These are phyloP conservation scores for Circinella umbellata DNA, from an alignment of 371 early-diverging fungal genomes.

Conservation along the genomic window DNA sequence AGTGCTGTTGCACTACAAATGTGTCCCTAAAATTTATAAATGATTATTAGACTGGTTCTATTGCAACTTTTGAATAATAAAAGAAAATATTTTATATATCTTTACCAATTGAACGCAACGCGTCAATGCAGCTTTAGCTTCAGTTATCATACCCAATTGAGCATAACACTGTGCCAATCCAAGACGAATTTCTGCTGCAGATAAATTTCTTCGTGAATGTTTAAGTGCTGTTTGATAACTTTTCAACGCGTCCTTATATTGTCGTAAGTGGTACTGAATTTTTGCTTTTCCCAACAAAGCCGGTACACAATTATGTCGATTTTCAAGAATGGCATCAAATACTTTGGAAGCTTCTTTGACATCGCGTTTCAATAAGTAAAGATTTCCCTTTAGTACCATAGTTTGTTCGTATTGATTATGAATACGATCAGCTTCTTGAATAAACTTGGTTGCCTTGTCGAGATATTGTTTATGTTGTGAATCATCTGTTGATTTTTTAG, in stretches of 20 bases:
- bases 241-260: constrained; percentile 67
- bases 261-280: constrained; percentile 59
- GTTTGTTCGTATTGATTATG: constrained; percentile 72
- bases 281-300: constrained; percentile 81
- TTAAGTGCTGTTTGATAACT: constrained; percentile 78
- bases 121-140: constrained; percentile 76
- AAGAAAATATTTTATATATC: no score
- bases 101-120: constrained; percentile 71
- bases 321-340: constrained; percentile 69
- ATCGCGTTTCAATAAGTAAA: constrained; percentile 62
- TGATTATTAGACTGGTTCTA: neutral
- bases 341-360: constrained; percentile 71
- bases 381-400: constrained; percentile 70
- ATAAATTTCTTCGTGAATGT: constrained; percentile 52
- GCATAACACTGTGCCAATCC: constrained; percentile 89
- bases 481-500: constrained; percentile 45
- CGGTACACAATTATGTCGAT: constrained; percentile 69
- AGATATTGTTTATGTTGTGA: constrained; percentile 60
- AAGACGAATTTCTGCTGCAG: constrained; percentile 73
- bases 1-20: constrained; percentile 65
- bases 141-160: constrained; percentile 68
- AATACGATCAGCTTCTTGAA: constrained; percentile 77
- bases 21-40: constrained; percentile 17
- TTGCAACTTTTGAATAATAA: no score
- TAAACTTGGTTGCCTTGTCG: constrained; percentile 67